Percentiles rank a stretch among this genome's conserved stretches.
These are phyloP conservation scores for Apiospora hydei DNA, from an alignment of 2,329 filamentous ascomycete species.

Conservation along the genomic window DNA sequence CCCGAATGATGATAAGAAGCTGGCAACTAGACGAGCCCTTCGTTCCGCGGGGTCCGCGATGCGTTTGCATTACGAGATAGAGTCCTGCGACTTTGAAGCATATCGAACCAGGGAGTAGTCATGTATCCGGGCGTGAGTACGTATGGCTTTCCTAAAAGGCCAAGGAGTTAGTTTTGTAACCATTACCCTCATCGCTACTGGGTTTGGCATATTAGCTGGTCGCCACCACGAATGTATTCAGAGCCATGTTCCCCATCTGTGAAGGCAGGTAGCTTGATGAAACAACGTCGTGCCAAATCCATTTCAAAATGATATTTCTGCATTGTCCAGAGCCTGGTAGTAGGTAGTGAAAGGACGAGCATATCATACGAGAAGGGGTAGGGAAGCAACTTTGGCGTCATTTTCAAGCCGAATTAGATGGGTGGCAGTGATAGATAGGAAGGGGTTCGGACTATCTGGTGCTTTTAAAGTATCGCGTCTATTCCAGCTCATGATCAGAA, in stretches of 20 bases:
- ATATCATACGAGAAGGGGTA: too few relatives aligned
- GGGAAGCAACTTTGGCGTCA: not conserved
- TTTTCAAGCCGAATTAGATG: not conserved
- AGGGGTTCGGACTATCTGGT: accelerated
- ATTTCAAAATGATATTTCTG: not conserved
- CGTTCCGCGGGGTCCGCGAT: not conserved
- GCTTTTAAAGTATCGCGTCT: not conserved
- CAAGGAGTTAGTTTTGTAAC: not conserved
- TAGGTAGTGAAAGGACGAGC: not conserved
- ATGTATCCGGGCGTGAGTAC: not conserved
- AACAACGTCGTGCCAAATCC: not conserved
- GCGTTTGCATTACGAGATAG: not conserved
- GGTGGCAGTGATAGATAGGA: not conserved
- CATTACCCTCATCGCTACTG: not conserved
- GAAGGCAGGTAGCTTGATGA: not conserved
- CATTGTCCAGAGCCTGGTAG: not conserved
- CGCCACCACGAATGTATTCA: not conserved
- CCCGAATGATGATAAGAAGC: not conserved
- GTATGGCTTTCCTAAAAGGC: not conserved
- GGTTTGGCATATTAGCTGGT: not conserved
- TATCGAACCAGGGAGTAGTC: too few relatives aligned
- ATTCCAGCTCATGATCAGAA: not conserved
- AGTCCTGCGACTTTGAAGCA: not conserved
- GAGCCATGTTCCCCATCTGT: not conserved
- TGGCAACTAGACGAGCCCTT: not conserved